Evolutionary conservation across 2,329 filamentous ascomycete species (phyloP).

Genomic region (Zopfia rhizophila): DNA sequence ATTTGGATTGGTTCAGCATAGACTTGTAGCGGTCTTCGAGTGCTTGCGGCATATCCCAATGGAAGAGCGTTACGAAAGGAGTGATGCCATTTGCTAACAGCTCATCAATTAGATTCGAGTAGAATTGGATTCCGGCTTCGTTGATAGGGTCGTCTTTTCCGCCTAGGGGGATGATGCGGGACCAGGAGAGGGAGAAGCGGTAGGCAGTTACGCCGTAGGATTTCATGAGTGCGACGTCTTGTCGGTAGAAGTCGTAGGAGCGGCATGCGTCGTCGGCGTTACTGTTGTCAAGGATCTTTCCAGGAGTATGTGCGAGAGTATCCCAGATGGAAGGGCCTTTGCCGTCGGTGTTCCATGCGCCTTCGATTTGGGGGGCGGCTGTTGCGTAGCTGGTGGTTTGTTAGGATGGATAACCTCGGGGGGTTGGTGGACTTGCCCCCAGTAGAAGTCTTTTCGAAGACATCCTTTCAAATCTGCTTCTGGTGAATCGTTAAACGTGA

Average conservation of each 20-base stretch:
- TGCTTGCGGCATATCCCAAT: slow-evolving; percentile 32
- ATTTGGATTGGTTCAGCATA: slow-evolving; percentile 32
- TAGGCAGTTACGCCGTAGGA: slow-evolving; percentile 30
- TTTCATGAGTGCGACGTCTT: slow-evolving; percentile 50
- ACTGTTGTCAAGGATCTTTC: slow-evolving; percentile 54
- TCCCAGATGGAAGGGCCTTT: slow-evolving; percentile 58
- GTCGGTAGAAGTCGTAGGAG: slow-evolving; percentile 58
- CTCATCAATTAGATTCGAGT: slow-evolving; percentile 30
- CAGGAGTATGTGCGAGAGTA: slow-evolving; percentile 52
- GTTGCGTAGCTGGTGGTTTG: slow-evolving; percentile 57
- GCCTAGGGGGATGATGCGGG: slow-evolving; percentile 29
- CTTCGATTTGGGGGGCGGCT: slow-evolving; percentile 57
- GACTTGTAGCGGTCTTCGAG: slow-evolving; percentile 30
- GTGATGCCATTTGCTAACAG: slow-evolving; percentile 25
- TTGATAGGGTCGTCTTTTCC: slow-evolving; percentile 29
- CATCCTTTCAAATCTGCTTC: slow-evolving; percentile 20
- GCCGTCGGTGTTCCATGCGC: slow-evolving; percentile 55
- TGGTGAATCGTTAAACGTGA: slow-evolving; percentile 11
- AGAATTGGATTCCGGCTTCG: slow-evolving; percentile 26
- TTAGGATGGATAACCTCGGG: too few relatives aligned
- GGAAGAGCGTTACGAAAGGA: slow-evolving; percentile 31
- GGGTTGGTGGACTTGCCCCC: too few relatives aligned
- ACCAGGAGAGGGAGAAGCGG: slow-evolving; percentile 31
- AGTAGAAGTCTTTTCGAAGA: slow-evolving; percentile 52
- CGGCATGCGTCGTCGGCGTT: slow-evolving; percentile 47